A percentile compares a stretch with the other conserved stretches of the same genome.
Conservation (phyloP, 805 yeast genomes). For the Candida pseudofarinosa region DNA sequence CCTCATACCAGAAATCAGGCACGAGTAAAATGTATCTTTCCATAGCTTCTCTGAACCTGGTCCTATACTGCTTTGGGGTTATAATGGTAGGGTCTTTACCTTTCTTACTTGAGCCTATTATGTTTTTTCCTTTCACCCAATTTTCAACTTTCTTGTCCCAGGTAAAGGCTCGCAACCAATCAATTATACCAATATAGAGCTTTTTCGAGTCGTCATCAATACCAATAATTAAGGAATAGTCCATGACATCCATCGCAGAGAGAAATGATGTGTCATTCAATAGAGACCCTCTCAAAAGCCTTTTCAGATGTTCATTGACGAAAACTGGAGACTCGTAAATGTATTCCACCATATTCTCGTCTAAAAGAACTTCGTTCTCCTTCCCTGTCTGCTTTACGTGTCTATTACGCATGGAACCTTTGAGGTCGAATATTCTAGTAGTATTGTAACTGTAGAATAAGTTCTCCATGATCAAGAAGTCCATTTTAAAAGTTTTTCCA, state of each 20-base stretch:
- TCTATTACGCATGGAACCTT: slow-evolving; percentile 96
- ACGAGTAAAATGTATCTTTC: slow-evolving; percentile 92
- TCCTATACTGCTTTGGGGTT: slow-evolving; percentile 93
- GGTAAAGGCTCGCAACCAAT: slow-evolving; percentile 91
- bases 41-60: slow-evolving; percentile 95
- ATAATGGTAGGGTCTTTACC: slow-evolving; percentile 95
- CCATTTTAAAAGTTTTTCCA: slow-evolving; percentile 78
- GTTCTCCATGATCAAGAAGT: slow-evolving; percentile 93
- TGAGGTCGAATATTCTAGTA: slow-evolving; percentile 85
- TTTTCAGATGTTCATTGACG: slow-evolving; percentile 88
- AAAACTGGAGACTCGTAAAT: slow-evolving; percentile 94
- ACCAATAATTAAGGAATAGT: slow-evolving; percentile 91
- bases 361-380: slow-evolving; percentile 89
- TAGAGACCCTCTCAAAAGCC: slow-evolving; percentile 76
- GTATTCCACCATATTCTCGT: slow-evolving; percentile 97
- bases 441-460: slow-evolving; percentile 80
- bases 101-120: slow-evolving; percentile 76
- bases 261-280: slow-evolving; percentile 94
- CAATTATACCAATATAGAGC: slow-evolving; percentile 88
- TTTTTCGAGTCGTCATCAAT: slow-evolving; percentile 63
- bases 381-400: slow-evolving; percentile 96
- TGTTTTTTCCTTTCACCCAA: slow-evolving; percentile 90
- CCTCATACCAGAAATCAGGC: slow-evolving; percentile 66
- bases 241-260: slow-evolving; percentile 98
- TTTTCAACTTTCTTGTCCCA: slow-evolving; percentile 98